phyloP scores from a whole-genome alignment of 2,329 filamentous ascomycete species.

The Ciborinia camelliae region DNA sequence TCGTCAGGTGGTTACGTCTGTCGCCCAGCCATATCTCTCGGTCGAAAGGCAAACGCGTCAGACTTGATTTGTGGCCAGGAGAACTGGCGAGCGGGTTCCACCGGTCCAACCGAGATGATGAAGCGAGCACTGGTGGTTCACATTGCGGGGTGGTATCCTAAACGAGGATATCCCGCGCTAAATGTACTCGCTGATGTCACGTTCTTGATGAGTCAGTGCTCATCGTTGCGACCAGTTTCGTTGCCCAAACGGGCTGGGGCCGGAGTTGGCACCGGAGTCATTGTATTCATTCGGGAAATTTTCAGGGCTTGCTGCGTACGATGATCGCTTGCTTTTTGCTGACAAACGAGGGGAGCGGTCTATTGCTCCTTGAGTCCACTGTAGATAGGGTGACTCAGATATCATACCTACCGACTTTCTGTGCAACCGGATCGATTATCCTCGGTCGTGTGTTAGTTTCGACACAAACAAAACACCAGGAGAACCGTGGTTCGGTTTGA shows the following conservation, averaged over 20 bases:
- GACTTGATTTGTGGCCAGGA: not conserved
- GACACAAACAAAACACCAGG: not conserved
- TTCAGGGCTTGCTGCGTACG: slow-evolving; percentile 7
- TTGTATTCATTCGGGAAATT: not conserved
- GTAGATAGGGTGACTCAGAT: too few species aligned
- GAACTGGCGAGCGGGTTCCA: not conserved
- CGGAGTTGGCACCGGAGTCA: not conserved
- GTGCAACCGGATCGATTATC: not conserved
- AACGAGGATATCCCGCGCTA: slow-evolving; percentile 5
- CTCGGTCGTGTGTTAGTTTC: not conserved
- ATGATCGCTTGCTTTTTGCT: not conserved
- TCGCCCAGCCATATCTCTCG: slow-evolving; percentile 1
- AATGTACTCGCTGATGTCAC: not conserved
- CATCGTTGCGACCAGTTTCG: not conserved
- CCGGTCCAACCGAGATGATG: not conserved
- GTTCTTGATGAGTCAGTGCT: slow-evolving; percentile 11
- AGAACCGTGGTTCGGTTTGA: not conserved
- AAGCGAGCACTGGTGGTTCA: slow-evolving; percentile 9
- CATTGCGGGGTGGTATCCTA: slow-evolving; percentile 2
- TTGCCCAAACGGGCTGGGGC: not conserved
- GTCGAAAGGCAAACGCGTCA: slow-evolving; percentile 4
- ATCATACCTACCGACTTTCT: not conserved
- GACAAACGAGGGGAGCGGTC: not conserved
- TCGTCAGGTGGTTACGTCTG: slow-evolving; percentile 6
- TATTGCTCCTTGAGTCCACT: not conserved